Evolutionary conservation across 306 rosid species (phyloP).

Genomic region (Coriaria nepalensis): DNA sequence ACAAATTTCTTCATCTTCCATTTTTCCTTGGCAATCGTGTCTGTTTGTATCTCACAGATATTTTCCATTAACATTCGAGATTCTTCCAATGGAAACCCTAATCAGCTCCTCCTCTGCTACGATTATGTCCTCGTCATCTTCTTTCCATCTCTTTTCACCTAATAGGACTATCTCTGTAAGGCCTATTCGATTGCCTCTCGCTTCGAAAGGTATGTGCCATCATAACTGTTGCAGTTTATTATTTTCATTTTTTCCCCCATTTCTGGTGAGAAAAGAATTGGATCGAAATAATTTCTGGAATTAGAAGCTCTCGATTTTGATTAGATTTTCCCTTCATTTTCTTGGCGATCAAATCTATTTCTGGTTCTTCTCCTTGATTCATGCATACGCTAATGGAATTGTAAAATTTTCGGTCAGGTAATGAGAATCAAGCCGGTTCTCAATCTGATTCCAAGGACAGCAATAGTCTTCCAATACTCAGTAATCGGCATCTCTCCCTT

Average conservation of each 20-base stretch:
- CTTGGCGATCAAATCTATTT: neutral
- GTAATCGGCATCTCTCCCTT: conserved; percentile 50
- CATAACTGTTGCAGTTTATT: too few species aligned
- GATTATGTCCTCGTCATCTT: conserved; percentile 29
- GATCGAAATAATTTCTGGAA: too few species aligned
- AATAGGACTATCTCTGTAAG: conserved; percentile 16
- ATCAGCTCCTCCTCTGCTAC: conserved; percentile 34
- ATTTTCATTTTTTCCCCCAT: neutral
- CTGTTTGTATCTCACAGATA: too few species aligned
- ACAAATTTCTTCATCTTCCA: too few species aligned
- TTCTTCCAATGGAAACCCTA: conserved; percentile 42
- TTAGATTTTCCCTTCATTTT: neutral
- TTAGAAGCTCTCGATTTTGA: neutral
- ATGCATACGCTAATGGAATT: neutral
- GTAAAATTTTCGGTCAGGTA: conserved; percentile 26
- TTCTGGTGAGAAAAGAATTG: neutral
- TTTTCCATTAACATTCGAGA: too few species aligned
- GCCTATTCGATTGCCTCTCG: conserved; percentile 25
- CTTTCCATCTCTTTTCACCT: conserved; percentile 31
- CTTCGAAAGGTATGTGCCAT: conserved; percentile 39
- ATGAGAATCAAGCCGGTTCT: conserved; percentile 32
- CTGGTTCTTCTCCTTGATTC: neutral
- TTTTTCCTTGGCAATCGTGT: too few species aligned
- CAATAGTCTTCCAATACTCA: conserved; percentile 37
- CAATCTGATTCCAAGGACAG: conserved; percentile 36